A percentile compares a stretch with the other conserved stretches of the same genome.
Conservation (phyloP, 2,329 filamentous ascomycete species). For the Metarhizium album region DNA sequence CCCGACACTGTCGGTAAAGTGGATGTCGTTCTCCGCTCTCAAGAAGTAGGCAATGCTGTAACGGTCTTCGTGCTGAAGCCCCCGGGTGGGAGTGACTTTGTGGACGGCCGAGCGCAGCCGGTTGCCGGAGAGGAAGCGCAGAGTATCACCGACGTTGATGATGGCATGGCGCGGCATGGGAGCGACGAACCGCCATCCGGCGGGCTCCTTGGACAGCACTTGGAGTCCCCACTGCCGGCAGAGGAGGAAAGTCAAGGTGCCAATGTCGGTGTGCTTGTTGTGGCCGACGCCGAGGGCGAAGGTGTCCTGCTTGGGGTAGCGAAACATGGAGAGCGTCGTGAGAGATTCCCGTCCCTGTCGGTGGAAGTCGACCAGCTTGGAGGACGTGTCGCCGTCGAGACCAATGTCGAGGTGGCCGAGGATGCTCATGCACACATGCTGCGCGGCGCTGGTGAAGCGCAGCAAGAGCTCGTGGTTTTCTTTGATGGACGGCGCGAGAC, state of each 20-base stretch:
- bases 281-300: slow-evolving; percentile 19
- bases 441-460: too few species aligned
- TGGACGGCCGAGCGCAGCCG: slow-evolving; percentile 7
- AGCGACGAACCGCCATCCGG: slow-evolving; percentile 5
- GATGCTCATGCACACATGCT: too few species aligned
- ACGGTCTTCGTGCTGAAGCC: slow-evolving; percentile 2
- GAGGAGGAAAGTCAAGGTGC: slow-evolving; percentile 41
- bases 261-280: slow-evolving; percentile 44
- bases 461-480: too few species aligned
- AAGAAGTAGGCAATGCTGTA: slow-evolving; percentile 8
- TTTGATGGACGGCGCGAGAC: too few species aligned
- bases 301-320: slow-evolving; percentile 30
- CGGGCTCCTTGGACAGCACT: slow-evolving; percentile 31
- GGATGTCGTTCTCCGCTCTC: background rate
- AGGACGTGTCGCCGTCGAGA: background rate
- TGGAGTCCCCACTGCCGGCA: slow-evolving; percentile 43
- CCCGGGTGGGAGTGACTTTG: slow-evolving; percentile 4
- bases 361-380: slow-evolving; percentile 26
- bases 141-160: slow-evolving; percentile 7
- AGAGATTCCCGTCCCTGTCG: too few species aligned
- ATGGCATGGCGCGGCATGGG: slow-evolving; percentile 6
- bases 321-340: slow-evolving; percentile 8
- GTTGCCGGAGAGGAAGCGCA: slow-evolving; percentile 8
- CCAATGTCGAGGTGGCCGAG: too few species aligned
- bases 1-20: slow-evolving; percentile 1